Base-by-base conservation (phyloP, 1,284 basidiomycete species). In the Tilletiopsis washingtonensis region DNA sequence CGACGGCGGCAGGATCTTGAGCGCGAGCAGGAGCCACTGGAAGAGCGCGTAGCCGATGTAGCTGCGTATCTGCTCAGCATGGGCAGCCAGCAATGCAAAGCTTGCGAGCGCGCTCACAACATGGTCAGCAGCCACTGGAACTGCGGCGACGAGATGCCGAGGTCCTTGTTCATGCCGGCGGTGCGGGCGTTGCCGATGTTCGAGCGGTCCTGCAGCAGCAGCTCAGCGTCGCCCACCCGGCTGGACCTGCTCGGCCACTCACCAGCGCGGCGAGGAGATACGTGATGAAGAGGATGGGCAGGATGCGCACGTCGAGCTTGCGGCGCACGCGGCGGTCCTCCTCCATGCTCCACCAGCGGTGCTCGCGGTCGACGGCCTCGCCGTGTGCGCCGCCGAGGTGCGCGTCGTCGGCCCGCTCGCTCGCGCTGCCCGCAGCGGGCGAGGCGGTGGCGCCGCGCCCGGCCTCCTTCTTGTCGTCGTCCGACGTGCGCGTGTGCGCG, bases 41-140 rank as follows among this genome's bases (percentile, higher is more conserved):
- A 65, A 67, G 17, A 61, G 21, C 24, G 59, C 56, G 50, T 71
- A 71, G n/a, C 53, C 54, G 23, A 71, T 61, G 57, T 51, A 59
- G 26, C n/a, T n/a, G n/a, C n/a, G n/a, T n/a, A n/a, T n/a, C n/a
- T n/a, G n/a, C 4, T 5, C 36, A 15, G 36, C 7, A 37, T 6
- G 36, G 36, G 36, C 6, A 37, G 6, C 6, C 5, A n/a, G 36
- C 5, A 14, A 14, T 5, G 17, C 7, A n/a, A 4, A 14, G 17
- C 4, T 57, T 57, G 43, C n/a, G n/a, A n/a, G n/a, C n/a, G n/a
- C n/a, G n/a, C n/a, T n/a, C n/a, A n/a, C n/a, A 56, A 61, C 43
- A 62, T 59, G 11, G 64, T 71, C 2, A 69, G 41, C 0, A 72
- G 59, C 59, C 61, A 62, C n/a, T 67, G 59, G 41, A 58, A 72